Evolutionary conservation across 1,284 basidiomycete species (phyloP), one percentile per base, ranked within the genome.

Genomic region (Rhodotorula sp.): DNA sequence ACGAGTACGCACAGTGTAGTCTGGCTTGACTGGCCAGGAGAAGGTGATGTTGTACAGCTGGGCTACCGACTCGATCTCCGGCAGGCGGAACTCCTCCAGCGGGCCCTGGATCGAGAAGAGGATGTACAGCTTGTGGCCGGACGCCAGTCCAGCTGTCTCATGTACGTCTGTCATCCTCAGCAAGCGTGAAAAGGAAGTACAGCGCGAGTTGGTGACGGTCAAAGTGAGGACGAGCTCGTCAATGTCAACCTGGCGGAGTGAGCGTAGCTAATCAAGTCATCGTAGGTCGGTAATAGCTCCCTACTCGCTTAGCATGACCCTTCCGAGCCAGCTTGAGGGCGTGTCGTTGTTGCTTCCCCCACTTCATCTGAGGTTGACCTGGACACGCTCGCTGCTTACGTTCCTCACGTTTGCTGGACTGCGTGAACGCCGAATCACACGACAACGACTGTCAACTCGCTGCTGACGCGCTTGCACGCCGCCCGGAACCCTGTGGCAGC

Each of bases 21-120:
- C 64, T 17, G 59, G 64, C 29, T 34, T n/a, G 13, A 24, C 56
- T 1, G 62, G 63, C 67, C 65, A 74, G 48, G 61, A 64, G 58
- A 73, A 51, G 24, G 24, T 24, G 64, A 75, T 49, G 30, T 49
- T 44, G 66, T 68, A 61, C 19, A 74, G 54, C 19, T 62, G 36
- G 11, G 67, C 68, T 39, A 77, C 59, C 1, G 76, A 70, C 2
- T 69, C 62, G 52, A 77, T 57, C 53, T 77, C 76, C 22, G 76
- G 69, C 27, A 71, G 4, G 29, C 76, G 72, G 66, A 77, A 77
- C 32, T 49, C 63, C 30, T 76, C 67, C 34, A 73, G 70, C 34
- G 69, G 66, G 2, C 68, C 67, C 13, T 66, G 65, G 22, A 73
- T 66, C 61, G 70, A 71, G 46, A 67, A 63, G 7, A 76, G 59